A percentile compares a stretch with the other conserved stretches of the same genome.
phyloP scores from a whole-genome alignment of 208 protist species.

The Acanthamoeba sp. region DNA sequence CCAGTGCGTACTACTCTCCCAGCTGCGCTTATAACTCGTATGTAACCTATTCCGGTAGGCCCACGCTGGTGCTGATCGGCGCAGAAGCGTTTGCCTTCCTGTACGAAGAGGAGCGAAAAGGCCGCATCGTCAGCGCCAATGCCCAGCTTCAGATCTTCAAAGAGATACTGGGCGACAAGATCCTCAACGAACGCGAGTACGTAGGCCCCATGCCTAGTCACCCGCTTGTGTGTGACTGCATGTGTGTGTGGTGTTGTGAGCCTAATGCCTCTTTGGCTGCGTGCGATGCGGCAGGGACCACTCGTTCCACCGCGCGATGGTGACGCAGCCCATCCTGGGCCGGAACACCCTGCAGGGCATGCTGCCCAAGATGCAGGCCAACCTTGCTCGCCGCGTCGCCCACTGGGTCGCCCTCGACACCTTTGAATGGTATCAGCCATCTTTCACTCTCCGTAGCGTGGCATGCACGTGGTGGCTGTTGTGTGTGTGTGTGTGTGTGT shows the following conservation, averaged over 20 bases:
- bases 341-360: constrained; percentile 12
- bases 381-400: neutral
- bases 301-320: constrained; percentile 26
- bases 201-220: too few relatives aligned
- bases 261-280: neutral
- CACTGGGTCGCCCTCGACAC: neutral
- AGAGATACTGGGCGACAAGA: constrained; percentile 39
- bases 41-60: neutral
- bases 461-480: too few relatives aligned
- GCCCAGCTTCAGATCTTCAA: constrained; percentile 35
- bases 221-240: too few relatives aligned
- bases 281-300: neutral
- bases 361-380: constrained; percentile 22
- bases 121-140: constrained; percentile 11
- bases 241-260: too few relatives aligned
- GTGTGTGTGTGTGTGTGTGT: neutral
- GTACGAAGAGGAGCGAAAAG: constrained; percentile 13
- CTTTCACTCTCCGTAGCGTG: neutral
- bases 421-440: neutral
- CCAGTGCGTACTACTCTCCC: neutral
- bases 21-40: too few relatives aligned
- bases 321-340: constrained; percentile 19
- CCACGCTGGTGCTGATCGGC: constrained; percentile 21
- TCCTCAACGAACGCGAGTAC: constrained; percentile 35
- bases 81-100: constrained; percentile 21